Base-by-base conservation (phyloP, 2,329 filamentous ascomycete genomes). In the Cladorrhinum sp. region DNA sequence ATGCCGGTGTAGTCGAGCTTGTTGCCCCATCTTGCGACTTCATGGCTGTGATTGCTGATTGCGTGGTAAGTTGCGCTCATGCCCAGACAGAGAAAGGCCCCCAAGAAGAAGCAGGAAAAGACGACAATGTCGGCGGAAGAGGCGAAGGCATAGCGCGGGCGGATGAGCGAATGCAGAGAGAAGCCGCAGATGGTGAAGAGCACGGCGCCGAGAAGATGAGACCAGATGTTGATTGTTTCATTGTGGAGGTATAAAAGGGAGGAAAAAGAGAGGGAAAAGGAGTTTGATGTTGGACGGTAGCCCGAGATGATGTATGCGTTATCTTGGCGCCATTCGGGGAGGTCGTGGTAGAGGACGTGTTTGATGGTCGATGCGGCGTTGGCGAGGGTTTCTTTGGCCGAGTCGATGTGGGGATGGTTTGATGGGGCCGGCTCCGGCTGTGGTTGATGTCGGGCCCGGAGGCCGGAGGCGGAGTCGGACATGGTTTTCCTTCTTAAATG, bases 1-100 rank as follows among this genome's bases (percentile, higher is more conserved):
- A 99, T 99, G 6, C 95, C 95, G 4, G 94, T 85, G 73, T 99
- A 98, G 73, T 99, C 95, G 60, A 98, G 78, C 74, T 96, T 91
- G 73, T 98, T 98, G 10, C 93, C 93, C 79, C 92, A 90, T 64
- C 85, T 87, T 1, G 89, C 87, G 14, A 97, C 91, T 1, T 76
- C 75, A 39, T 86, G 84, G 18, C 90, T 95, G 74, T 99, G 95
- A 67, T 97, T 96, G 21, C 82, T 86, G 53, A 97, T 83, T 1
- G 90, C 84, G 73, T 99, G 95, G 72, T 87, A 99, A 2, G 88
- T 90, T 4, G 92, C 89, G 67, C 89, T 92, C 87, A 93, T 91
- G 21, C 89, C 88, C 57, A 95, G 77, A 69, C 91, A 94, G 33
- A 85, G 70, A 26, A 86, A 81, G 1, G 89, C 90, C 50, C 92